These are phyloP conservation scores for Candida arabinofermentans DNA, from an alignment of 805 yeast species.

Conservation along the genomic window DNA sequence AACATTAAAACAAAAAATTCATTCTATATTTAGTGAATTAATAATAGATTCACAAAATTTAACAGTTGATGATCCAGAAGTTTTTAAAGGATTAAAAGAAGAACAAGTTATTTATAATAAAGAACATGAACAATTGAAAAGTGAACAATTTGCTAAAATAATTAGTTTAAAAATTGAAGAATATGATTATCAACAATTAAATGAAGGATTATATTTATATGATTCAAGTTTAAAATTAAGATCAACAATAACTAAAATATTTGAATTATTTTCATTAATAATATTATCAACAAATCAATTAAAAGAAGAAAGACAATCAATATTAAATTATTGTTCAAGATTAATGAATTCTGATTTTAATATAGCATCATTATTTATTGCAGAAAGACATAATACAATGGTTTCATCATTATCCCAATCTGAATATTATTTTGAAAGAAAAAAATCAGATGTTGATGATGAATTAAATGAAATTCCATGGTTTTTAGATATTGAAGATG, in stretches of 20 bases:
- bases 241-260: conserved; percentile 35
- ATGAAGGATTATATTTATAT: conserved; percentile 32
- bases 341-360: conserved; percentile 73
- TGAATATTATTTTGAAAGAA: conserved; percentile 32
- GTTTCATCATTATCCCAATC: conserved; percentile 25
- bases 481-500: conserved; percentile 69
- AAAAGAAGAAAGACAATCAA: conserved; percentile 65
- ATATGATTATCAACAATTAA: conserved; percentile 27
- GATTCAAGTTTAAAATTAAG: conserved; percentile 32
- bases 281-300: conserved; percentile 48
- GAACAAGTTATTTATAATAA: conserved; percentile 44
- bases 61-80: conserved; percentile 72
- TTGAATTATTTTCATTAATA: conserved; percentile 33
- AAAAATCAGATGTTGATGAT: conserved; percentile 33
- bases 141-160: conserved; percentile 47
- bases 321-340: conserved; percentile 69
- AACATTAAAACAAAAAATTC: conserved; percentile 68
- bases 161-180: conserved; percentile 43
- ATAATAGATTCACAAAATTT: conserved; percentile 67
- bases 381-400: conserved; percentile 37
- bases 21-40: conserved; percentile 53
- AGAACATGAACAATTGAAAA: conserved; percentile 35
- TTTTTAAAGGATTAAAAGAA: conserved; percentile 58
- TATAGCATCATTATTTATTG: conserved; percentile 48
- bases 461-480: conserved; percentile 62